Evolutionary conservation across 129 eudicot genomes (phyloP).

Genomic region (Saussurea involucrata): DNA sequence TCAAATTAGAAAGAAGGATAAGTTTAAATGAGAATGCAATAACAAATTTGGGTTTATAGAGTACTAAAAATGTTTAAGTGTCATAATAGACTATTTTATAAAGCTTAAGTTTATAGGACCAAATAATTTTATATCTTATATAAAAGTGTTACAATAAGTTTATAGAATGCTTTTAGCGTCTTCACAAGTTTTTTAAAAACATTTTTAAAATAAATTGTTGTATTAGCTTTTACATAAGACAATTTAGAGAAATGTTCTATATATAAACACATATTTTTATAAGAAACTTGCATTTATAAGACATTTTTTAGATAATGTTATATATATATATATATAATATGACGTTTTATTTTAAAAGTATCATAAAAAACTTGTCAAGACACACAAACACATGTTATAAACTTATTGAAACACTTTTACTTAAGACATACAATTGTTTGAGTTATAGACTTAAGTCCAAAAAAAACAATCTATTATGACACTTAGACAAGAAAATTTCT

Average conservation of each 20-base stretch:
- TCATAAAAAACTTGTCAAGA: background rate
- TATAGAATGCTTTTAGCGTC: background rate
- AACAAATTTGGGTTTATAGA: background rate
- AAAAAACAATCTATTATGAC: background rate
- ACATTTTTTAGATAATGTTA: too few species aligned
- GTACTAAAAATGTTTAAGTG: background rate
- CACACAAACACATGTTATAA: background rate
- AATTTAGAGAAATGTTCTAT: background rate
- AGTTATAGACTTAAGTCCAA: background rate
- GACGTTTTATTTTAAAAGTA: background rate
- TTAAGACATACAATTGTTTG: background rate
- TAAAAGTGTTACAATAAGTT: too few species aligned
- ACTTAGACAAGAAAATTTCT: background rate
- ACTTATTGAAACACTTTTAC: background rate
- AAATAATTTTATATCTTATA: background rate
- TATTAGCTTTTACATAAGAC: background rate
- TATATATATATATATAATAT: too few species aligned
- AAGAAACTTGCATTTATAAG: background rate
- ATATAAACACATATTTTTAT: background rate
- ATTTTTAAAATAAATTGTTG: background rate
- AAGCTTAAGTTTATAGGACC: background rate
- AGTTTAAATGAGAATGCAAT: too few species aligned
- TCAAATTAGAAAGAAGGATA: background rate
- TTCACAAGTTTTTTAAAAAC: background rate
- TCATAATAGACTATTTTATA: background rate